Evolutionary conservation across 140 eudicot species (phyloP).

Genomic region (Oenanthe javanica): DNA sequence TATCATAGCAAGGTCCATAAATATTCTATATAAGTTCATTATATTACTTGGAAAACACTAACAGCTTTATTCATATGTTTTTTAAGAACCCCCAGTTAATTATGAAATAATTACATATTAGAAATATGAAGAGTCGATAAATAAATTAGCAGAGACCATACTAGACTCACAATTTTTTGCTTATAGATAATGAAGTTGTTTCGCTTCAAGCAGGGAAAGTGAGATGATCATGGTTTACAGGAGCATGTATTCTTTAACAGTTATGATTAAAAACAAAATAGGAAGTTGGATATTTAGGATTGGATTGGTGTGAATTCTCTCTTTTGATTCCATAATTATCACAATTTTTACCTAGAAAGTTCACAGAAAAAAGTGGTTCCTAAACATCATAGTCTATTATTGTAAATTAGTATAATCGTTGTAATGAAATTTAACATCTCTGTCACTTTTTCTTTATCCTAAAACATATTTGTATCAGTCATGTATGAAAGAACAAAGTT

Average conservation of each 20-base stretch:
- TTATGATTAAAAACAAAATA: no score
- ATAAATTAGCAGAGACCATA: background rate
- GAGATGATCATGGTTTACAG: no score
- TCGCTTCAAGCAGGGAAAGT: no score
- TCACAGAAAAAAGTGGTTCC: background rate
- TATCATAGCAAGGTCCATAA: no score
- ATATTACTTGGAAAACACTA: background rate
- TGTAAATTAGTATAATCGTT: background rate
- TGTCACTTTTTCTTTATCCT: no score
- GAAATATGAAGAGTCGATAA: background rate
- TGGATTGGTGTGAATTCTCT: no score
- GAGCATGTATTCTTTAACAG: no score
- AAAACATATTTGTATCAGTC: background rate
- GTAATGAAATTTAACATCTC: background rate
- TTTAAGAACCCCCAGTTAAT: background rate
- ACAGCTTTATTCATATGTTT: background rate
- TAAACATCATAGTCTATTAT: background rate
- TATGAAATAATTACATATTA: no score
- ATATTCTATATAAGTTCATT: background rate
- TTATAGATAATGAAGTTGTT: no score
- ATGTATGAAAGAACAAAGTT: background rate
- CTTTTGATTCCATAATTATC: no score
- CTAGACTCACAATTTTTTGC: background rate
- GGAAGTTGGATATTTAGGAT: no score
- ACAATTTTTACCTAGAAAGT: no score